These are phyloP conservation scores for Colletotrichum orchidophilum DNA, from an alignment of 2,329 filamentous ascomycete genomes.

Conservation along the genomic window DNA sequence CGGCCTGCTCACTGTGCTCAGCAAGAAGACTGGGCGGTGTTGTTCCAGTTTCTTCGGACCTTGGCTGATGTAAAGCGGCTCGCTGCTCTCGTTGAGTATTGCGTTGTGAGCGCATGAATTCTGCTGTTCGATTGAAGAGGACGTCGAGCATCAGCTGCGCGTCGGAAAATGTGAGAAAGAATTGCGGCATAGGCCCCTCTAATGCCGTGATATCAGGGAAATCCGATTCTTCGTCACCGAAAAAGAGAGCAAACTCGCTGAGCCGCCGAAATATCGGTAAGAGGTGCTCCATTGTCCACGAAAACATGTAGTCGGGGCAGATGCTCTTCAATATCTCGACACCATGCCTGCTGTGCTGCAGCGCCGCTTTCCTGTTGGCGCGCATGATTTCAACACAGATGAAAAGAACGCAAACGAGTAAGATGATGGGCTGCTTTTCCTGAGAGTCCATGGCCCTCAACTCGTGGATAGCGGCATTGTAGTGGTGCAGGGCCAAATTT, in stretches of 20 bases:
- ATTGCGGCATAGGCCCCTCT: background rate
- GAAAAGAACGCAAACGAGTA: constrained; percentile 35
- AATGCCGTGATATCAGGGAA: background rate
- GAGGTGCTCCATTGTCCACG: background rate
- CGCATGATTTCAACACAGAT: constrained; percentile 22
- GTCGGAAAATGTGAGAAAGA: background rate
- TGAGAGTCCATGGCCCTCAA: constrained; percentile 10
- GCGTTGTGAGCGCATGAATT: background rate
- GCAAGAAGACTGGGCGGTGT: background rate
- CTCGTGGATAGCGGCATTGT: constrained; percentile 29
- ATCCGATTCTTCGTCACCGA: background rate
- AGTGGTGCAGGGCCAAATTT: constrained; percentile 16
- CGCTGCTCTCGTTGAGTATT: background rate
- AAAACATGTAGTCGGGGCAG: background rate
- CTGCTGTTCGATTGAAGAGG: background rate
- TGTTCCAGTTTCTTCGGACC: background rate
- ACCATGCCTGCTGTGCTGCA: constrained; percentile 6
- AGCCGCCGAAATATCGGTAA: constrained; percentile 1
- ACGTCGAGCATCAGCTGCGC: background rate
- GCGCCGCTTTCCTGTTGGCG: background rate
- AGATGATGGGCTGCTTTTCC: constrained; percentile 10
- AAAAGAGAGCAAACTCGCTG: background rate
- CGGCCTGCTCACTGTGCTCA: background rate
- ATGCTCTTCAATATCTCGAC: background rate
- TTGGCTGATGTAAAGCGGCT: background rate